Evolutionary conservation across 1,139 yeast species (phyloP), one percentile per base, ranked within the genome.

Genomic region (Geotrichum carabidarum): DNA sequence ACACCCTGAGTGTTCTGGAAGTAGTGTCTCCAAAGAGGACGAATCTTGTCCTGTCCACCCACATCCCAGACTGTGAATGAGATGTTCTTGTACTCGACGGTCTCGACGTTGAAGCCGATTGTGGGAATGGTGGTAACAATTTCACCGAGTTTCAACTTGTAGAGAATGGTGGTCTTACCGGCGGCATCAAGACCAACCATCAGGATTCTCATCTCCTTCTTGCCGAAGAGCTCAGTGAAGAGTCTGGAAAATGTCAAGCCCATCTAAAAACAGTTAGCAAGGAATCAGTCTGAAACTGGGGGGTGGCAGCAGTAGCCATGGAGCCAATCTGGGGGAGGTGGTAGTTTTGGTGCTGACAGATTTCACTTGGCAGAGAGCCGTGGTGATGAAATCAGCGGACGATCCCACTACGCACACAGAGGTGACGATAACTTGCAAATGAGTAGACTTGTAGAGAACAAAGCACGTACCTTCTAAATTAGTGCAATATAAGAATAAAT

Each of bases 41-140:
- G 79, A 62, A 88, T 81, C 69, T 95, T 78, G 65, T 88, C 95
- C 73, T 89, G 97, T 69, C 96, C 97, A 73, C 96, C 97, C 57
- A 94, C 94, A 71, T 90, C 97, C 97, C 97, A 91, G 62, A 93
- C 94, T 59, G 91, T 93, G 76, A 90, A 89, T 57, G 87, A 82
- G 59, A 90, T 84, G 69, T 88, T 88, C 70, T 86, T 87, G 71
- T 86, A 91, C 58, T 86, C 83, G 62, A 91, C 90, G 8, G 96
- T 88, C 71, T 91, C 97, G 56, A 90, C 96, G 71, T 90, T 90
- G 74, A 88, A 91, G 1, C 96, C 97, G 30, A 90, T 96, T 0
- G 96, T 91, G 31, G 96, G 97, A 6, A 88, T 94, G 1, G 96
- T 87, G 51, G 86, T 82, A 59, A 85, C 82, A 50, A 75, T 72